phyloP scores from a whole-genome alignment of 192 early-diverging fungal genomes.

The Funneliformis mosseae region DNA sequence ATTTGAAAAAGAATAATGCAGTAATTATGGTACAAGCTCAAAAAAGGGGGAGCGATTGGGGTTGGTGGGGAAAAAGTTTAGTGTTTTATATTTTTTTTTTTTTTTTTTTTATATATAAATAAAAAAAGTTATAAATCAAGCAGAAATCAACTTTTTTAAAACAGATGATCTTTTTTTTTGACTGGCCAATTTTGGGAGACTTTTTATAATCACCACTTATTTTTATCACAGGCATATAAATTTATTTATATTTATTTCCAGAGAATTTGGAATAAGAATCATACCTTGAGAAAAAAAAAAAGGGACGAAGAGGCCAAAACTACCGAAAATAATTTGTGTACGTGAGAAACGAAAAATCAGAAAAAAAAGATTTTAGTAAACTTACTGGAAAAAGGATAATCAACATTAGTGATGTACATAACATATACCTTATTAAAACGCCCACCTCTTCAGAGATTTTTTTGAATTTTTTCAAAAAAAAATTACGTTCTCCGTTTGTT shows the following conservation, averaged over 20 bases:
- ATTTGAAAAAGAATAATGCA: not conserved
- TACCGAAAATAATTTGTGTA: not conserved
- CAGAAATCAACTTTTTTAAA: conserved; percentile 1
- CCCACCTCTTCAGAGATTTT: not conserved
- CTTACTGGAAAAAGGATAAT: not conserved
- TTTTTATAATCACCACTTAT: conserved; percentile 3
- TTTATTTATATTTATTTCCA: too few species aligned
- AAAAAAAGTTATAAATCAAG: conserved; percentile 8
- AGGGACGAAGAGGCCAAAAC: not conserved
- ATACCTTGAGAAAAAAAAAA: not conserved
- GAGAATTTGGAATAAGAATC: not conserved
- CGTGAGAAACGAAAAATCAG: not conserved
- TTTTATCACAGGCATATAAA: not conserved
- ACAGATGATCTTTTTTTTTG: not conserved
- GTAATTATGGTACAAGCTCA: not conserved
- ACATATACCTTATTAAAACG: not conserved
- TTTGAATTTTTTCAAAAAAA: not conserved
- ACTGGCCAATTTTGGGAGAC: not conserved
- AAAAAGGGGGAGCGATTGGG: not conserved
- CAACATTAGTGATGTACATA: not conserved
- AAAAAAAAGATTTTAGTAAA: not conserved
- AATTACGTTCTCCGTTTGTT: not conserved
- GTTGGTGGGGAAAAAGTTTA: not conserved
- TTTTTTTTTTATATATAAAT: not conserved
- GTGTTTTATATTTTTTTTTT: conserved; percentile 6